Evolutionary conservation across 1,284 basidiomycete genomes (phyloP).

Genomic region (Fomitiporia mediterranea): DNA sequence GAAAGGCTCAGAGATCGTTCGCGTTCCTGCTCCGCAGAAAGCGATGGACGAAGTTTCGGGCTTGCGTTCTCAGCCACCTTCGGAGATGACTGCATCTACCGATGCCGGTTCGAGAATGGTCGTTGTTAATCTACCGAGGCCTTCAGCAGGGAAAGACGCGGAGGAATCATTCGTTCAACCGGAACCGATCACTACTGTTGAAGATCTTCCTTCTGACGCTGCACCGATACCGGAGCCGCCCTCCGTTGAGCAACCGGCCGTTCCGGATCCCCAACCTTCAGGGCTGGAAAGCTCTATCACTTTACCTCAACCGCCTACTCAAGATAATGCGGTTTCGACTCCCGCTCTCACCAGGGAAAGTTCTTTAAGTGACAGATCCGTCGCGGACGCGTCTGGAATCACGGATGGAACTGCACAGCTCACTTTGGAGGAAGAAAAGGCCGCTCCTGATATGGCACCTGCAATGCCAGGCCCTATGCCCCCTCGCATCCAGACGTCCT

Average conservation of each 20-base stretch:
- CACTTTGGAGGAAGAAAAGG: slow-evolving; percentile 21
- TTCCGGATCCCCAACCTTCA: background rate
- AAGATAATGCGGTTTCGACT: slow-evolving; percentile 10
- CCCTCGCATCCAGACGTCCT: slow-evolving; percentile 50
- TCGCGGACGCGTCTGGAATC: background rate
- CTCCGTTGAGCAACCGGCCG: background rate
- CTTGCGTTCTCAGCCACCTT: slow-evolving; percentile 19
- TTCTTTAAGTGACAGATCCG: slow-evolving; percentile 17
- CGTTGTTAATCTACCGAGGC: slow-evolving; percentile 50
- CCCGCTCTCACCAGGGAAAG: slow-evolving; percentile 18
- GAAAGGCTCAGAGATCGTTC: slow-evolving; percentile 27
- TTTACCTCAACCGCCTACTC: background rate
- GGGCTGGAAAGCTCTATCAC: background rate
- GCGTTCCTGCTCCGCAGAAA: slow-evolving; percentile 10
- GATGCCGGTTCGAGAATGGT: slow-evolving; percentile 36
- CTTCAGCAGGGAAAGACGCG: slow-evolving; percentile 31
- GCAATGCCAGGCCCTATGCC: slow-evolving; percentile 40
- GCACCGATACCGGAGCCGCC: background rate
- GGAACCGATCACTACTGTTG: slow-evolving; percentile 30
- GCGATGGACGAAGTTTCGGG: slow-evolving; percentile 22
- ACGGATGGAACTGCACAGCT: slow-evolving; percentile 20
- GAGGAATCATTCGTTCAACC: slow-evolving; percentile 7
- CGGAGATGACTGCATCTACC: slow-evolving; percentile 16
- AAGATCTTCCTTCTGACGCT: slow-evolving; percentile 30
- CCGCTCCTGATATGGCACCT: background rate